These are phyloP conservation scores for Pleurotus djamor DNA, from an alignment of 768 basidiomycete species.

Conservation along the genomic window DNA sequence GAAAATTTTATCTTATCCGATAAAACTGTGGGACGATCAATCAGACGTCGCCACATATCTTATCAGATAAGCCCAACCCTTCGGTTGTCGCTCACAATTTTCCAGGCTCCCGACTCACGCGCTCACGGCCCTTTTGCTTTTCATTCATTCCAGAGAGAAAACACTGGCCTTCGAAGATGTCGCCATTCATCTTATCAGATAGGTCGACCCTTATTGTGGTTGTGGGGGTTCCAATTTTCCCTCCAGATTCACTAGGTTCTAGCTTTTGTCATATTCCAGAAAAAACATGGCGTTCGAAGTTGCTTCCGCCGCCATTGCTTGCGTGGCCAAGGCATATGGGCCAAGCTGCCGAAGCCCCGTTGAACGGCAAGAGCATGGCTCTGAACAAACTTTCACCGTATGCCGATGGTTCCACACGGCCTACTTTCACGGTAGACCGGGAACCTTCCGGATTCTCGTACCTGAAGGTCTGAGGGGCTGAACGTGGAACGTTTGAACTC, in stretches of 20 bases:
- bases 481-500: too few relatives aligned
- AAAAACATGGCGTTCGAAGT: not conserved
- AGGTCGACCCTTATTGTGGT: too few relatives aligned
- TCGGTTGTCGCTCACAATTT: not conserved
- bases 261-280: not conserved
- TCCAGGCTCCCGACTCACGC: too few relatives aligned
- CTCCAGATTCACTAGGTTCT: not conserved
- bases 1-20: not conserved
- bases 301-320: too few relatives aligned
- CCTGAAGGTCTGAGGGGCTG: not conserved
- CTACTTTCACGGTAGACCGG: not conserved
- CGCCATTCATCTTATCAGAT: too few relatives aligned
- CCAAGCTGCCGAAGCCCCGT: not conserved
- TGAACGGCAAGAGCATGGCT: not conserved
- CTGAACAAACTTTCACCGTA: not conserved
- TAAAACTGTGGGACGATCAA: not conserved
- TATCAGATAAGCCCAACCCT: not conserved
- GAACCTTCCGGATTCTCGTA: conserved; percentile 4
- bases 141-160: too few relatives aligned
- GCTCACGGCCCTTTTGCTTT: too few relatives aligned
- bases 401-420: not conserved
- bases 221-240: too few relatives aligned
- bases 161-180: too few relatives aligned
- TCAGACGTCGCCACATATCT: not conserved
- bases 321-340: not conserved